These are phyloP conservation scores for Haplosporangium sp. DNA, from an alignment of 371 early-diverging fungal species.

Conservation along the genomic window DNA sequence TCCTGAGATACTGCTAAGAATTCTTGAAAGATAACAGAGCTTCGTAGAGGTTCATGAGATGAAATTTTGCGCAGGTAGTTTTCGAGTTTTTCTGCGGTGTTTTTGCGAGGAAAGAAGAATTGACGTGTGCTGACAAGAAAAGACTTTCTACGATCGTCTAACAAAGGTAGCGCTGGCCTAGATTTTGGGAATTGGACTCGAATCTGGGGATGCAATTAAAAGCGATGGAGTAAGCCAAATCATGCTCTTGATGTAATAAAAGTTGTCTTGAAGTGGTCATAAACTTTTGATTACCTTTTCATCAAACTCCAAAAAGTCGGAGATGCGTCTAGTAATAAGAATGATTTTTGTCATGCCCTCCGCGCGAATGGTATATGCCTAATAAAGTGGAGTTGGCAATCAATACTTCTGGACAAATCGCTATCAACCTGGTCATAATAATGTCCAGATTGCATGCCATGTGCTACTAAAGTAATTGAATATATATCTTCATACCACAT, in stretches of 20 bases:
- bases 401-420: not conserved
- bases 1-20: slow-evolving; percentile 53
- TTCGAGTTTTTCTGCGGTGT: slow-evolving; percentile 56
- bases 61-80: slow-evolving; percentile 51
- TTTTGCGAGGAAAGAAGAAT: slow-evolving; percentile 59
- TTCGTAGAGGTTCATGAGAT: slow-evolving; percentile 40
- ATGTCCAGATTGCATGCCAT: not conserved
- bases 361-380: slow-evolving; percentile 70
- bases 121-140: slow-evolving; percentile 55
- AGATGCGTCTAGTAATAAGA: slow-evolving; percentile 65
- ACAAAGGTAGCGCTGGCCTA: slow-evolving; percentile 52
- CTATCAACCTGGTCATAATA: too few species aligned
- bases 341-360: slow-evolving; percentile 61
- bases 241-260: not conserved
- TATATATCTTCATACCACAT: slow-evolving; percentile 38
- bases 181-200: slow-evolving; percentile 52
- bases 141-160: slow-evolving; percentile 50
- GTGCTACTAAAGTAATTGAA: not conserved
- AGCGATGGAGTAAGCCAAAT: not conserved
- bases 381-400: too few species aligned
- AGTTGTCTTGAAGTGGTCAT: not conserved
- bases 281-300: slow-evolving; percentile 58
- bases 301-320: slow-evolving; percentile 72
- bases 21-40: slow-evolving; percentile 36
- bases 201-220: slow-evolving; percentile 13